Evolutionary conservation across 495 filamentous ascomycete species (phyloP).

Genomic region (Pseudevernia furfuracea): DNA sequence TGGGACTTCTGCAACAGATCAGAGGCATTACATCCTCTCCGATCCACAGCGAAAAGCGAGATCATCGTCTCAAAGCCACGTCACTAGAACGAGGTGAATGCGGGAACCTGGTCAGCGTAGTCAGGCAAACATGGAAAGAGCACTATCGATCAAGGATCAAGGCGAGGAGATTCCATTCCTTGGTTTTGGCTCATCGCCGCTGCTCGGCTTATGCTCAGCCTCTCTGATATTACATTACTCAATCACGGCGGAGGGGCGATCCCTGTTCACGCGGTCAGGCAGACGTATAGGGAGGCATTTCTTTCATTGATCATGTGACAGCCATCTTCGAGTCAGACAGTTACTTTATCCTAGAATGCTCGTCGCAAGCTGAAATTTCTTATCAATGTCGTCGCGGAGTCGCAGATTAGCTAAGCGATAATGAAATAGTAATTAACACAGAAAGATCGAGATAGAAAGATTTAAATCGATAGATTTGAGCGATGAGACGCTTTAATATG

Average conservation of each 20-base stretch:
- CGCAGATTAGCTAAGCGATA: constrained; percentile 3
- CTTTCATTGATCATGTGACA: not conserved
- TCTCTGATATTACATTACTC: not conserved
- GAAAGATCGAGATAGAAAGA: not conserved
- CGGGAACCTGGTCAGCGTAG: not conserved
- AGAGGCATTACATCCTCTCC: not conserved
- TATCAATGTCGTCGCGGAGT: constrained; percentile 2
- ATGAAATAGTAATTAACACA: not conserved
- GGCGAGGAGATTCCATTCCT: not conserved
- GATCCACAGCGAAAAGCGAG: constrained; percentile 6
- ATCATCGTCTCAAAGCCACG: not conserved
- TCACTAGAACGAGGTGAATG: not conserved
- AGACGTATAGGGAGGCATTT: not conserved
- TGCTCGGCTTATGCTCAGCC: not conserved
- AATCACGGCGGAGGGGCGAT: not conserved
- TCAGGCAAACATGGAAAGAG: not conserved
- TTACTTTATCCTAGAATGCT: constrained; percentile 4
- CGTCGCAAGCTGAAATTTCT: constrained; percentile 1
- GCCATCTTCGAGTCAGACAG: not conserved
- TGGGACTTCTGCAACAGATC: not conserved
- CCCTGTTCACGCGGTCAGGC: not conserved
- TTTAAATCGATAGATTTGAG: constrained; percentile 4
- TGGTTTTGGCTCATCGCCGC: not conserved
- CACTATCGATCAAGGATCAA: constrained; percentile 3
- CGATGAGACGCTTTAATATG: not conserved